A percentile compares a stretch with the other conserved stretches of the same genome.
Evolutionary conservation across 2,329 filamentous ascomycete genomes (phyloP).

Genomic region (Fusarium duplospermum): DNA sequence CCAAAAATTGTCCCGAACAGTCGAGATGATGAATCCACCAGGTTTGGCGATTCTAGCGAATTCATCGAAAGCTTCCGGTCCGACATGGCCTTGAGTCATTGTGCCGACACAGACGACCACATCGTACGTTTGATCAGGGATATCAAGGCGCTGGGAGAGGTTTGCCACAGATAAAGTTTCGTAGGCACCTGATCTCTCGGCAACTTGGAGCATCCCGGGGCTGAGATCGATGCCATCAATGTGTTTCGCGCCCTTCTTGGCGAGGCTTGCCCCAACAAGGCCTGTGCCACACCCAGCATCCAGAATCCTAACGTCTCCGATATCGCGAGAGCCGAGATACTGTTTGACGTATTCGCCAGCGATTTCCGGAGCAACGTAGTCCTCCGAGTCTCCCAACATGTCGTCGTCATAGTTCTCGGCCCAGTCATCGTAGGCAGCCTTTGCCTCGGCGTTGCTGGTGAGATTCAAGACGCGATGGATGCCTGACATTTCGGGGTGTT

Average conservation of each 20-base stretch:
- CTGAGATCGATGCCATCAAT: conserved; percentile 63
- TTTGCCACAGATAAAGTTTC: conserved; percentile 54
- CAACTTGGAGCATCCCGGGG: conserved; percentile 60
- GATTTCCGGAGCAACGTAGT: conserved; percentile 54
- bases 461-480: conserved; percentile 21
- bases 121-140: conserved; percentile 55
- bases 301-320: conserved; percentile 46
- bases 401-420: conserved; percentile 45
- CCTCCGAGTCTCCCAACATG: conserved; percentile 44
- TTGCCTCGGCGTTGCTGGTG: conserved; percentile 13
- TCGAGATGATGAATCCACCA: conserved; percentile 58
- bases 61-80: conserved; percentile 58
- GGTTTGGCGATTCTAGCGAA: conserved; percentile 57
- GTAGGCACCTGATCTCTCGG: conserved; percentile 56
- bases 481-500: conserved; percentile 8
- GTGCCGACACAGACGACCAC: conserved; percentile 63
- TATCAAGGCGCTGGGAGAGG: conserved; percentile 54
- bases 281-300: conserved; percentile 66
- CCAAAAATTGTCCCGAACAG: conserved; percentile 61
- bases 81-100: conserved; percentile 64
- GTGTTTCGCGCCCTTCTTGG: conserved; percentile 49
- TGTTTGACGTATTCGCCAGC: conserved; percentile 43
- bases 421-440: conserved; percentile 41
- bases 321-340: conserved; percentile 14
- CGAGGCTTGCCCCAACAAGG: conserved; percentile 58